phyloP scores from a whole-genome alignment of 1,284 basidiomycete genomes.

The Cronartium quercuum region DNA sequence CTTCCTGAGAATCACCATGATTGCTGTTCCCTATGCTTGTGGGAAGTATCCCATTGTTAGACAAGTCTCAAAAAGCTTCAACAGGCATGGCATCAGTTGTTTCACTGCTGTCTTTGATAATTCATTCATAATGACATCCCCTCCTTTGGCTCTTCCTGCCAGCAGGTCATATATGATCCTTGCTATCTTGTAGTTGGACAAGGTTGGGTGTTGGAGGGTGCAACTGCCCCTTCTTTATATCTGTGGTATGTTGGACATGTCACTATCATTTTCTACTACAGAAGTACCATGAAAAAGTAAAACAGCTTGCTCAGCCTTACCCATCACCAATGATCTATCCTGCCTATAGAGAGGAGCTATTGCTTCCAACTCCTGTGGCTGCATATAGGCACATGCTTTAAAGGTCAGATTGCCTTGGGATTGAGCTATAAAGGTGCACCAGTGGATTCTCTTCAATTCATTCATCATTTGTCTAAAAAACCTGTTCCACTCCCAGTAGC shows the following conservation, averaged over 20 bases:
- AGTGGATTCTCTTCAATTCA: constrained; percentile 11
- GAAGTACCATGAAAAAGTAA: constrained; percentile 10
- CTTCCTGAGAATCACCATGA: neutral
- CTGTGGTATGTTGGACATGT: neutral
- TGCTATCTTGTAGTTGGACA: neutral
- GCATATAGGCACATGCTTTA: neutral
- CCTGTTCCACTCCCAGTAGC: neutral
- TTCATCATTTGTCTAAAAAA: neutral
- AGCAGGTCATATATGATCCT: neutral
- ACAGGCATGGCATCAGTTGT: neutral
- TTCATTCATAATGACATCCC: neutral
- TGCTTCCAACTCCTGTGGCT: neutral
- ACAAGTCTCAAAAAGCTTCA: neutral
- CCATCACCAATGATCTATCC: neutral
- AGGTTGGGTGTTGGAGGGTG: neutral
- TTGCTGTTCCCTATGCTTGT: neutral
- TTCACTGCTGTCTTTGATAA: neutral
- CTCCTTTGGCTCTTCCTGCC: neutral
- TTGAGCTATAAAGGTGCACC: constrained; percentile 6
- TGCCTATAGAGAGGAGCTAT: constrained; percentile 2
- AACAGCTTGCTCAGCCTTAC: neutral
- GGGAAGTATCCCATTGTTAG: neutral
- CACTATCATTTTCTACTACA: neutral
- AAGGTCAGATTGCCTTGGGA: neutral
- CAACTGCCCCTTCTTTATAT: too few species aligned